Base-by-base conservation (phyloP, 176 grass and related monocot genomes). In the Puya raimondii region DNA sequence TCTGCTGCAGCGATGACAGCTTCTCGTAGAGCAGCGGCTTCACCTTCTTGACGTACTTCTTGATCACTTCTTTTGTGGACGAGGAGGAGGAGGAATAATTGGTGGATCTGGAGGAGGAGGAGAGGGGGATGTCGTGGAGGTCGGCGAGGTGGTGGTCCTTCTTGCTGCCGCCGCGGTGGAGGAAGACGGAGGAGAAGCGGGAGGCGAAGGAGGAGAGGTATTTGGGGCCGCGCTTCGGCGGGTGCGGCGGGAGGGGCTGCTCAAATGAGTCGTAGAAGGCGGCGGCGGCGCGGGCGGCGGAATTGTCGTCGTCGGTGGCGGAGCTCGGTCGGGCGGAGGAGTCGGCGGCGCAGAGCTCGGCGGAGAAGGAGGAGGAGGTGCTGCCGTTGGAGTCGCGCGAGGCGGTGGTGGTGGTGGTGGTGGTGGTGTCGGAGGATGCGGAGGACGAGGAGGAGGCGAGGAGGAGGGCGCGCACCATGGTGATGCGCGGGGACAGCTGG, bases 11-110 rank as follows among this genome's bases (percentile, higher is more conserved):
- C 58, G 82, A 82, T 3, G 92, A 92, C 64, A 99, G 80, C 72
- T 93, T 99, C 75, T 99, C 89, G 63, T 99, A 99, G 25, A 97
- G 69, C 0, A 97, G 69, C 0, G 94, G 94, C 75, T 90, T 97
- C 68, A 97, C 94, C 58, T 97, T 97, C 78, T 90, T 97, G 56
- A 91, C 89, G 64, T 90, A 97, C 86, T 93, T 97, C 76, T 90
- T 97, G 81, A 93, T 85, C 54, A 93, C 82, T 79, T 97, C 94
- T 75, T 90, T 97, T 12, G 91, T 82, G 27, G 89, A 85, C 42
- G 91, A 86, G 20, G 51, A 53, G 11, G 51, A 27, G 69, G 53
- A 57, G 18, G 65, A 15, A 7, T 33, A 33, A 15, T 68, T 68
- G 13, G 51, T 1, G 17, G 66, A 69, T 50, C 47, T 59, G 20